Conservation (phyloP, 1,284 basidiomycete species). For the Clitocybe nebularis region DNA sequence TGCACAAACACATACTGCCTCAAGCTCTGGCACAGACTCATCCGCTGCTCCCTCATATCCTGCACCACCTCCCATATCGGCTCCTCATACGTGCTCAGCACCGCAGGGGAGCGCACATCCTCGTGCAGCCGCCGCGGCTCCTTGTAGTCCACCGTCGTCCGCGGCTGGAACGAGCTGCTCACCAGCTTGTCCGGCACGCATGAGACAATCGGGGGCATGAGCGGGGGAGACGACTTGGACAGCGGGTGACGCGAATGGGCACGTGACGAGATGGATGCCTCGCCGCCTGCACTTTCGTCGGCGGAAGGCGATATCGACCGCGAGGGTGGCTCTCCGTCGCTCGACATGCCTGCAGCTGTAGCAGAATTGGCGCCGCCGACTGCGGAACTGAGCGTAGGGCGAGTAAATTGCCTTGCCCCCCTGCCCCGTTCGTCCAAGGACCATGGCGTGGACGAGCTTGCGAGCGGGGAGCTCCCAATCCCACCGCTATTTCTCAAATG, state of each 20-base stretch:
- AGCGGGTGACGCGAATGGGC: background rate
- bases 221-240: slow-evolving; percentile 4
- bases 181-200: background rate
- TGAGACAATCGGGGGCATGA: background rate
- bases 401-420: background rate
- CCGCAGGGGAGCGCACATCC: slow-evolving; percentile 44
- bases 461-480: slow-evolving; percentile 10
- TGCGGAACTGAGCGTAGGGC: too few species aligned
- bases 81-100: slow-evolving; percentile 60
- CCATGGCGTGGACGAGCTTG: slow-evolving; percentile 5
- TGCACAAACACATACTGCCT: slow-evolving; percentile 90
- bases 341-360: slow-evolving; percentile 9
- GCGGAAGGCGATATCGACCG: slow-evolving; percentile 15
- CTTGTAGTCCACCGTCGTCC: slow-evolving; percentile 44
- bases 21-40: slow-evolving; percentile 88
- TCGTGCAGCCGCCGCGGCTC: slow-evolving; percentile 55
- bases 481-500: slow-evolving; percentile 1
- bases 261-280: background rate
- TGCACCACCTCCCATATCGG: slow-evolving; percentile 77
- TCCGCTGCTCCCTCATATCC: slow-evolving; percentile 88
- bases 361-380: too few species aligned
- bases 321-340: slow-evolving; percentile 16
- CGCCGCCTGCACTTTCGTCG: background rate
- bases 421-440: background rate
- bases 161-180: background rate